Evolutionary conservation across 2,329 filamentous ascomycete species (phyloP).

Genomic region (Bipolaris bicolor): DNA sequence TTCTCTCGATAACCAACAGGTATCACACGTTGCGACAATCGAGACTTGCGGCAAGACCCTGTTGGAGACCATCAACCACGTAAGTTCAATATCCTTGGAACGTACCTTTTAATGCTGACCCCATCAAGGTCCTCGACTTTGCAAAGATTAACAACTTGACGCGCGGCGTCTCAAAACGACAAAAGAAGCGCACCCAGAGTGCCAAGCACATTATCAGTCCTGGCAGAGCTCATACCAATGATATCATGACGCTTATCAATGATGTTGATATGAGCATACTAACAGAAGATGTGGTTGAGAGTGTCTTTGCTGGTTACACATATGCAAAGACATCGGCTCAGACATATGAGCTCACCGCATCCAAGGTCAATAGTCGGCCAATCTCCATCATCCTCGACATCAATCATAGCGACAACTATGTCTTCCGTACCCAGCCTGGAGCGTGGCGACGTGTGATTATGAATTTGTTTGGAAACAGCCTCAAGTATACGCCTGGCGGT

Average conservation of each 20-base stretch:
- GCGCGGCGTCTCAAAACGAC: slow-evolving; percentile 36
- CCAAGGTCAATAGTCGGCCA: slow-evolving; percentile 24
- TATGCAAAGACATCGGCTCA: slow-evolving; percentile 41
- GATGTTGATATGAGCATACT: slow-evolving; percentile 46
- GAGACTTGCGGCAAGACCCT: slow-evolving; percentile 50
- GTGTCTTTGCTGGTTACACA: slow-evolving; percentile 46
- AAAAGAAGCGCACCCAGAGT: slow-evolving; percentile 40
- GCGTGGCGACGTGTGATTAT: slow-evolving; percentile 49
- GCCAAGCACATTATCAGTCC: slow-evolving; percentile 41
- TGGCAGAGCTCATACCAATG: slow-evolving; percentile 40
- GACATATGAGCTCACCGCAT: slow-evolving; percentile 29
- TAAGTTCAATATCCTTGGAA: slow-evolving; percentile 12
- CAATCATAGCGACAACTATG: slow-evolving; percentile 43
- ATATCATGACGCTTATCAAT: slow-evolving; percentile 44
- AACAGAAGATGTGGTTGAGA: slow-evolving; percentile 48
- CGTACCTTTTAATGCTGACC: neutral
- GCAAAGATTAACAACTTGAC: slow-evolving; percentile 49
- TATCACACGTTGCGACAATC: slow-evolving; percentile 49
- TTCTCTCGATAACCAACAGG: slow-evolving; percentile 46
- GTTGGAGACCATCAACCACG: slow-evolving; percentile 52
- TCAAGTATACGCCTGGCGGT: slow-evolving; percentile 49
- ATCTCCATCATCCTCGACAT: slow-evolving; percentile 46
- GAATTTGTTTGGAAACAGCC: slow-evolving; percentile 50
- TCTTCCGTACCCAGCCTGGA: slow-evolving; percentile 48
- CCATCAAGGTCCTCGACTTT: slow-evolving; percentile 49